These are phyloP conservation scores for Ganoderma leucocontextum DNA, from an alignment of 1,284 basidiomycete genomes.

Conservation along the genomic window DNA sequence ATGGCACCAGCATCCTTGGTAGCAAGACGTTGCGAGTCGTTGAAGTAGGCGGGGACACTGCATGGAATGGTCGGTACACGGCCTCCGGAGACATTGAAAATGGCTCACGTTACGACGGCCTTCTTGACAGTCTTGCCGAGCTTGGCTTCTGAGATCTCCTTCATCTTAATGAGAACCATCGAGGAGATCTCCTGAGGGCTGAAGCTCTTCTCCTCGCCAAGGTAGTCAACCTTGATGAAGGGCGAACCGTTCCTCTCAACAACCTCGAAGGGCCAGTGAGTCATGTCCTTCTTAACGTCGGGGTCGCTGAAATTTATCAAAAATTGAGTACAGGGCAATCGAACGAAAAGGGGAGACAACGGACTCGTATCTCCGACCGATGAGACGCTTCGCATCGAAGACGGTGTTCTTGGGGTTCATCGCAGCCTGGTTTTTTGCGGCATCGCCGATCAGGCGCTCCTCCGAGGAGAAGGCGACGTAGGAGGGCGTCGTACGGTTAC, in stretches of 20 bases:
- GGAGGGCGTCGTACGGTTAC: conserved; percentile 98
- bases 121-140: conserved; percentile 96
- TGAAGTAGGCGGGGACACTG: conserved; percentile 96
- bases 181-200: conserved; percentile 98
- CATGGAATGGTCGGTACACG: not conserved
- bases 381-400: conserved; percentile 97
- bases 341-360: conserved; percentile 34
- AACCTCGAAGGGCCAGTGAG: conserved; percentile 96
- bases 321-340: conserved; percentile 29
- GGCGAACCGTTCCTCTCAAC: conserved; percentile 95
- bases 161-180: conserved; percentile 99
- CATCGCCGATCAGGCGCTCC: conserved; percentile 99
- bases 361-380: conserved; percentile 94
- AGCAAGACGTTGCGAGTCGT: conserved; percentile 94
- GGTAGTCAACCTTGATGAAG: conserved; percentile 94
- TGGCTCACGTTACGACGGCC: conserved; percentile 88
- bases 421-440: conserved; percentile 97
- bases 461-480: conserved; percentile 98
- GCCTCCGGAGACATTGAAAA: conserved; percentile 7
- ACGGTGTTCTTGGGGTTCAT: conserved; percentile 98
- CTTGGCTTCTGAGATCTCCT: conserved; percentile 99
- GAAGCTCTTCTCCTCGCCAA: conserved; percentile 94
- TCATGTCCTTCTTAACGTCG: conserved; percentile 89
- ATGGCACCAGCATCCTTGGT: conserved; percentile 97
- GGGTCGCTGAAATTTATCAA: conserved; percentile 64